Evolutionary conservation across 176 grass and related monocot species (phyloP).

Genomic region (Triticum turgidum): DNA sequence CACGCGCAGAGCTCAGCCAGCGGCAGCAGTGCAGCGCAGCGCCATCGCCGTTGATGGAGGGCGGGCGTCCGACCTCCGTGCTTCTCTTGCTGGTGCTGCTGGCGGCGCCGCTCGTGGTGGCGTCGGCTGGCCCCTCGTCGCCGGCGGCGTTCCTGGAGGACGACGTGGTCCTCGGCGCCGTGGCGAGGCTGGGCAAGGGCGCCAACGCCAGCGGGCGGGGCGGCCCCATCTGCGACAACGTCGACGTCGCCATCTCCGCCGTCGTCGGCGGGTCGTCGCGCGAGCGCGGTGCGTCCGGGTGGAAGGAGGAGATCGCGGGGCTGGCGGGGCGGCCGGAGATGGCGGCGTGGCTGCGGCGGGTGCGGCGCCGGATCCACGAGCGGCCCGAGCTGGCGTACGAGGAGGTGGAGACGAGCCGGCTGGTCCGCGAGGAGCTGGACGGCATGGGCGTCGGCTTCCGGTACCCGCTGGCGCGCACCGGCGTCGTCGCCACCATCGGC

Average conservation of each 20-base stretch:
- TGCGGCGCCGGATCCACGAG: conserved; percentile 84
- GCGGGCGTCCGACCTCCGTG: not conserved
- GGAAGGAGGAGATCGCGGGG: conserved; percentile 72
- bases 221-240: not conserved
- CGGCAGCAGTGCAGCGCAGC: not conserved
- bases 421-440: conserved; percentile 66
- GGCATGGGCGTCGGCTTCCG: conserved; percentile 55
- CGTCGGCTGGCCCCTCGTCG: not conserved
- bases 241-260: not conserved
- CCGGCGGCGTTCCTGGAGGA: conserved; percentile 31
- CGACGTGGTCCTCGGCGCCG: conserved; percentile 11
- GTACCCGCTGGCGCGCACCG: conserved; percentile 79
- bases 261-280: not conserved
- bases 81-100: not conserved
- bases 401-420: conserved; percentile 86
- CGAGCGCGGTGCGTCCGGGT: not conserved
- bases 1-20: too few relatives aligned
- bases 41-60: not conserved
- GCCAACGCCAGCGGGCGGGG: conserved; percentile 42
- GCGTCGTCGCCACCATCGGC: conserved; percentile 75
- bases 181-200: conserved; percentile 1
- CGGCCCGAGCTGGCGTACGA: conserved; percentile 90
- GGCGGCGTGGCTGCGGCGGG: conserved; percentile 51
- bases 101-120: not conserved
- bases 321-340: conserved; percentile 48